phyloP scores from a whole-genome alignment of 2,329 filamentous ascomycete species.

The Cercospora citrullina region DNA sequence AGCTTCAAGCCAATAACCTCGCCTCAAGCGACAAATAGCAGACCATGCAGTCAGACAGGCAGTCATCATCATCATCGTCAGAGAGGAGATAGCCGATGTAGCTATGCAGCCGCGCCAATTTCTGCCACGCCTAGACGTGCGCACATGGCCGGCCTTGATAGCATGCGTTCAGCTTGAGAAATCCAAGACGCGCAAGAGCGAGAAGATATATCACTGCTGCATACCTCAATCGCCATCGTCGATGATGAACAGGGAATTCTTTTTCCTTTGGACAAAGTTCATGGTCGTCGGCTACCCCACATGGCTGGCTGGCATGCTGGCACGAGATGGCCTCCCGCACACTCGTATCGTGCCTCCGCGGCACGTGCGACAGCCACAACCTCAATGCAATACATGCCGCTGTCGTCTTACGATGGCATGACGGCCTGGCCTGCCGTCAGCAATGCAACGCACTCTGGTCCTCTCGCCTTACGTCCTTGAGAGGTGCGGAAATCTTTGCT shows the following conservation, averaged over 20 bases:
- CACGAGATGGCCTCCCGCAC: constrained; percentile 11
- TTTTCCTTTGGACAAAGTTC: constrained; percentile 27
- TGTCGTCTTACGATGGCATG: neutral
- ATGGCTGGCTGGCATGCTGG: constrained; percentile 9
- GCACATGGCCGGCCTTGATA: constrained; percentile 22
- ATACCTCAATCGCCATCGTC: constrained; percentile 16
- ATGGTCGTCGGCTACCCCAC: constrained; percentile 20
- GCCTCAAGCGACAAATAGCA: constrained; percentile 28
- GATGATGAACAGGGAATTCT: constrained; percentile 15
- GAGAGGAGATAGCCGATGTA: constrained; percentile 33
- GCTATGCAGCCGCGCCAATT: constrained; percentile 29
- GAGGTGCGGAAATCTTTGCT: neutral
- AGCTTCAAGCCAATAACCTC: constrained; percentile 33
- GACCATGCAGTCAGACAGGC: constrained; percentile 26
- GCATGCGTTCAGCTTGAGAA: constrained; percentile 34
- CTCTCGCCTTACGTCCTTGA: neutral
- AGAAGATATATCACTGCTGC: constrained; percentile 5
- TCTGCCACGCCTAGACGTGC: constrained; percentile 20
- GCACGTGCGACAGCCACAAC: constrained; percentile 9
- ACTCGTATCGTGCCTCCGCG: constrained; percentile 4
- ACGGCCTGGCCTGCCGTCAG: neutral
- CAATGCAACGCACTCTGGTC: neutral
- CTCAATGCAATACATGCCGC: neutral
- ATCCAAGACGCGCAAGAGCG: constrained; percentile 19
- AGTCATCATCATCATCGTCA: constrained; percentile 18